Base-by-base conservation (phyloP, 176 grass and related monocot genomes). In the Aegilops sharonensis region DNA sequence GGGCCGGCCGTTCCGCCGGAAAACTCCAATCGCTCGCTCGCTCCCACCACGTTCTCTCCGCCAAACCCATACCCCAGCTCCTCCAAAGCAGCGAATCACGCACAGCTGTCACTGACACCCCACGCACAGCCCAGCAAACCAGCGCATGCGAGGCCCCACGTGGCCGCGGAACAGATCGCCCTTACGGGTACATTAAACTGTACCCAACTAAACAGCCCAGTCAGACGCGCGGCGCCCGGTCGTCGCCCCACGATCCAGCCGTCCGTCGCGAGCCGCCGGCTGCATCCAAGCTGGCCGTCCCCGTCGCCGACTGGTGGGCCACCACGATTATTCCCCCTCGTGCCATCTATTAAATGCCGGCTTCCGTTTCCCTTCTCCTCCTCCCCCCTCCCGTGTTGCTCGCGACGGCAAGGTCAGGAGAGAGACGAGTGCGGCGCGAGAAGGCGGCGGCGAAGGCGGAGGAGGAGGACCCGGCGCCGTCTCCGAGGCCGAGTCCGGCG, bases 31-130 rank as follows among this genome's bases (percentile, higher is more conserved):
- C 23, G 50, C 50, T 54, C 14, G 72, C 66, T 68, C 15, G 32
- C 23, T 75, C 72, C 72, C 72, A 75, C 43, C 72, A 75, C 72
- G 72, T 75, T 75, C 72, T 75, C 72, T 75, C 72, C 43, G 72
- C 45, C 40, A 3, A 6, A 17, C 39, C 45, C 71, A 8, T 14
- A 17, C 39, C 72, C 24, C 42, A 75, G 42, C 43, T 75, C 72
- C 43, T 75, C 72, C 12, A 75, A 50, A 8, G 43, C 42, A 75
- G 23, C 24, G 72, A 48, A 75, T 48, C 72, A 18, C 43, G 5
- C 72, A 5, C 72, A 75, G 72, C 72, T 75, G 72, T 75, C 72
- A 8, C 72, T 4, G 71, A 47, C 71, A 29, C 71, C 71, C 4
- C 71, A 74, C 71, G 71, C 71, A 48, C 71, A 74, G 71, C 71